Conservation (phyloP, 805 yeast species). For the Ogataea degrootiae region DNA sequence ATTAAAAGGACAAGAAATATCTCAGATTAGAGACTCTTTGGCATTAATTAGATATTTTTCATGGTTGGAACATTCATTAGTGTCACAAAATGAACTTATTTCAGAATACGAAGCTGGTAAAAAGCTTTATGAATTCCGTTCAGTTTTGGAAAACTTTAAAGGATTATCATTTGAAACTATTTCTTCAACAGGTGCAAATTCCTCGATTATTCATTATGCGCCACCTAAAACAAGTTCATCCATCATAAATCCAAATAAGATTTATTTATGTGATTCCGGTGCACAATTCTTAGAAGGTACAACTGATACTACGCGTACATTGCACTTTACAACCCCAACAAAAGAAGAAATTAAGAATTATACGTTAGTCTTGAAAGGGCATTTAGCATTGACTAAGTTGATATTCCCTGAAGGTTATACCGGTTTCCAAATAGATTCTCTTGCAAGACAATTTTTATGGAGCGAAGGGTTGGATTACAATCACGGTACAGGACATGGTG, state of each 20-base stretch:
- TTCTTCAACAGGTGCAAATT: constrained; percentile 71
- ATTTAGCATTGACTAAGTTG: constrained; percentile 43
- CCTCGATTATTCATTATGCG: constrained; percentile 71
- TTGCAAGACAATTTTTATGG: constrained; percentile 60
- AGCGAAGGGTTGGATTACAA: constrained; percentile 50
- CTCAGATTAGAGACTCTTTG: constrained; percentile 56
- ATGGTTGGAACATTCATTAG: constrained; percentile 52
- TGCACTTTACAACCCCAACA: constrained; percentile 47
- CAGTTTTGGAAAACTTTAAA: constrained; percentile 44
- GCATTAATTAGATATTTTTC: constrained; percentile 50
- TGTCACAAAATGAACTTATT: constrained; percentile 38
- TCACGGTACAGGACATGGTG: constrained; percentile 65
- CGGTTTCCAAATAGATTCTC: constrained; percentile 49
- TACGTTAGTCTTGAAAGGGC: constrained; percentile 56
- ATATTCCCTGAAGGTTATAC: constrained; percentile 53
- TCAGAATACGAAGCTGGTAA: constrained; percentile 65
- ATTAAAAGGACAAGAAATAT: constrained; percentile 43
- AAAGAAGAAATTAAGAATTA: constrained; percentile 44
- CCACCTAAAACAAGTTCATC: constrained; percentile 44
- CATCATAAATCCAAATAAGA: constrained; percentile 46
- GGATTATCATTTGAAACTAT: constrained; percentile 74
- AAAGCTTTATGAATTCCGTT: constrained; percentile 52
- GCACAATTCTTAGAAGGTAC: constrained; percentile 61
- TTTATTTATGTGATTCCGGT: constrained; percentile 56
- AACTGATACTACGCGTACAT: constrained; percentile 59